These are phyloP conservation scores for Mollisia scopiformis DNA, from an alignment of 2,329 filamentous ascomycete genomes.

Conservation along the genomic window DNA sequence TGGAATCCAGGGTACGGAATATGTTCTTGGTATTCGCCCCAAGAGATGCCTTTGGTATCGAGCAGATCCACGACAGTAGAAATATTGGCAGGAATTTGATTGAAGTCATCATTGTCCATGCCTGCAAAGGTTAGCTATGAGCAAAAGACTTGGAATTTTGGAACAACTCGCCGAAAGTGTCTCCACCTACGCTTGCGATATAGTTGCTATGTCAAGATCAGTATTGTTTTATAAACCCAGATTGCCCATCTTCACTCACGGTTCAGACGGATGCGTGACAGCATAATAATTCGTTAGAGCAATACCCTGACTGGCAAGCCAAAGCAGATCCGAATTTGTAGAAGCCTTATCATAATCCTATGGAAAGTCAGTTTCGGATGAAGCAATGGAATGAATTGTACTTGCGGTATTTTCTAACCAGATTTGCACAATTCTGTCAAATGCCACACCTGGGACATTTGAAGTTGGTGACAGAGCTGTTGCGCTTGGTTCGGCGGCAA, in stretches of 20 bases:
- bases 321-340: constrained; percentile 43
- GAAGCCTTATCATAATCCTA: constrained; percentile 35
- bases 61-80: constrained; percentile 53
- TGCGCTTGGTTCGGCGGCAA: constrained; percentile 47
- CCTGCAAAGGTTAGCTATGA: neutral
- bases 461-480: constrained; percentile 47
- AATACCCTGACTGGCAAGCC: constrained; percentile 57
- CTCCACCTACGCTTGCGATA: constrained; percentile 57
- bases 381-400: neutral
- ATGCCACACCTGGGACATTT: constrained; percentile 54
- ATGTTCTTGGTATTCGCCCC: constrained; percentile 58
- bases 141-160: neutral
- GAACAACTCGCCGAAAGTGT: constrained; percentile 52
- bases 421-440: constrained; percentile 62
- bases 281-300: constrained; percentile 56
- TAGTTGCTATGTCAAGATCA: constrained; percentile 56
- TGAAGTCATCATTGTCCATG: constrained; percentile 55
- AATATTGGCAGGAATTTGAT: constrained; percentile 44
- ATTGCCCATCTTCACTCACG: too few species aligned
- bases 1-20: constrained; percentile 53
- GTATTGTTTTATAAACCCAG: too few species aligned
- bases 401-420: constrained; percentile 60
- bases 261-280: constrained; percentile 62
- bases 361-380: neutral
- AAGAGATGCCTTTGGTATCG: constrained; percentile 49